Percentiles rank a stretch among this genome's conserved stretches.
Evolutionary conservation across 306 rosid genomes (phyloP).

Genomic region (Herpetospermum pedunculosum): DNA sequence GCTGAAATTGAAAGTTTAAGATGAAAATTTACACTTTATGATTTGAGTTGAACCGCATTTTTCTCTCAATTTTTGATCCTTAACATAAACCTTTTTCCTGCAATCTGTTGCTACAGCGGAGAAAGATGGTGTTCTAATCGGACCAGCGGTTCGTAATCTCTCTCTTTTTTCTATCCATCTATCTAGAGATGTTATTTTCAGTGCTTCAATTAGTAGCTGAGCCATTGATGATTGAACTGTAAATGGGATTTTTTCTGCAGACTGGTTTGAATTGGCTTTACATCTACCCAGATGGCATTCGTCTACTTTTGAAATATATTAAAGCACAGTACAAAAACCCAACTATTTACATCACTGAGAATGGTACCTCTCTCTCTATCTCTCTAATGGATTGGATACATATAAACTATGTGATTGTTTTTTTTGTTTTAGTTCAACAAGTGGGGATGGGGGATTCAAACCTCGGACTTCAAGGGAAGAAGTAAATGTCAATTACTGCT

Average conservation of each 20-base stretch:
- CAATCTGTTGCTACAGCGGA: constrained; percentile 10
- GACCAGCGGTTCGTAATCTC: constrained; percentile 15
- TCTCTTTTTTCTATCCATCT: neutral
- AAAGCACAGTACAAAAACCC: constrained; percentile 3
- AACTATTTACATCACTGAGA: constrained; percentile 4
- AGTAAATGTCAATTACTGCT: no score
- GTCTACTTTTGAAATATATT: neutral
- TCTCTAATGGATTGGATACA: neutral
- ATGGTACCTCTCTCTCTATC: neutral
- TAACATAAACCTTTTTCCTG: neutral
- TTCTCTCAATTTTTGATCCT: neutral
- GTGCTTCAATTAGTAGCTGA: neutral
- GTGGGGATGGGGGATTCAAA: no score
- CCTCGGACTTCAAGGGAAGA: no score
- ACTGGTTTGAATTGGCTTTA: constrained; percentile 9
- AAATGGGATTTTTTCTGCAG: neutral
- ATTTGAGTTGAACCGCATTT: neutral
- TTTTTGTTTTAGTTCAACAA: no score
- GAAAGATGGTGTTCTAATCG: constrained; percentile 21
- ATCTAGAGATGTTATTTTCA: neutral
- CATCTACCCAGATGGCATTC: constrained; percentile 11
- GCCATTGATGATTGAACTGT: neutral
- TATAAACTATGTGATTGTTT: neutral
- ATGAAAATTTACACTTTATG: neutral
- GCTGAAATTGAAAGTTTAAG: neutral